Evolutionary conservation across 2,329 filamentous ascomycete species (phyloP).

Genomic region (Xylariaceae sp.): DNA sequence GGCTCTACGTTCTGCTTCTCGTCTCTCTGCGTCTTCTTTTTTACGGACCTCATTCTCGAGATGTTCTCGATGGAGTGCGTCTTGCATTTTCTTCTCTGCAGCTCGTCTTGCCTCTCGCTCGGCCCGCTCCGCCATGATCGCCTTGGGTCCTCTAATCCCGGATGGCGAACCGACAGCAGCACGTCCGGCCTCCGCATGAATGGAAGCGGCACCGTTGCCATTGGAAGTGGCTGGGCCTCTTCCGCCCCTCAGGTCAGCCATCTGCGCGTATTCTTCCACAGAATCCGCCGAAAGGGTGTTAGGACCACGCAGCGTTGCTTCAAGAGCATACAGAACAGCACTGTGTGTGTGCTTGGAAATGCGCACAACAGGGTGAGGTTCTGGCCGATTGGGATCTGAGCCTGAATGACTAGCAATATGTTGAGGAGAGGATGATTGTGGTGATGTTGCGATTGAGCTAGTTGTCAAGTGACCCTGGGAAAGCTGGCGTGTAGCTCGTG

Average conservation of each 20-base stretch:
- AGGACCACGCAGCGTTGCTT: constrained; percentile 83
- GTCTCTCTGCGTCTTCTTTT: constrained; percentile 54
- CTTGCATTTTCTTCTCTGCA: constrained; percentile 52
- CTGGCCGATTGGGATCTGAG: constrained; percentile 33
- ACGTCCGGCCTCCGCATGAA: constrained; percentile 42
- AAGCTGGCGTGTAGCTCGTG: constrained; percentile 35
- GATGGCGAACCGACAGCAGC: constrained; percentile 54
- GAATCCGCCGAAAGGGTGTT: constrained; percentile 79
- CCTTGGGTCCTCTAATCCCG: constrained; percentile 77
- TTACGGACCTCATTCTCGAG: constrained; percentile 56
- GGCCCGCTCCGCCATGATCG: constrained; percentile 85
- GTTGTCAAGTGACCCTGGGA: constrained; percentile 48
- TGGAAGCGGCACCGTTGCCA: constrained; percentile 49
- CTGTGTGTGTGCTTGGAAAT: constrained; percentile 83
- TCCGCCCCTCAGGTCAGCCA: constrained; percentile 74
- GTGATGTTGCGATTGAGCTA: constrained; percentile 39
- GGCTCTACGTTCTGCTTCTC: constrained; percentile 60
- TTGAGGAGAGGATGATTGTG: constrained; percentile 31
- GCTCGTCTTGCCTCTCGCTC: constrained; percentile 66
- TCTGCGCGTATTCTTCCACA: constrained; percentile 84
- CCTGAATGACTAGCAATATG: constrained; percentile 28
- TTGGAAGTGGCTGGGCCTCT: constrained; percentile 55
- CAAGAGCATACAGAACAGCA: constrained; percentile 87
- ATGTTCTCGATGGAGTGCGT: constrained; percentile 54
- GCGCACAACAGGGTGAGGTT: constrained; percentile 51